phyloP scores from a whole-genome alignment of 768 basidiomycete species.

The Lactifluus echinatus region DNA sequence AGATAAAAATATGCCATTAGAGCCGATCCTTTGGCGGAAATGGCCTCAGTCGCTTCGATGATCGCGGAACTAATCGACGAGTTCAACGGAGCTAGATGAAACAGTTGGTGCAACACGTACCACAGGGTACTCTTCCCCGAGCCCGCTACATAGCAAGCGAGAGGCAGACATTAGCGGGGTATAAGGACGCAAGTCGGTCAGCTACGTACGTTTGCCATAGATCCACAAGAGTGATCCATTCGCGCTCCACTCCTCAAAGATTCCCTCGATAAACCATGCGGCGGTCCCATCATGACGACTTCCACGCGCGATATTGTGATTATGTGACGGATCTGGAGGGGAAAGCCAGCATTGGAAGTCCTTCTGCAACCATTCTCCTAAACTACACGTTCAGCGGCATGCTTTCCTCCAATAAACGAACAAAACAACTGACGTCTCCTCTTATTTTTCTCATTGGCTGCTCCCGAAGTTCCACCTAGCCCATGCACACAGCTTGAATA shows the following conservation, averaged over 20 bases:
- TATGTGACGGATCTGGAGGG: not conserved
- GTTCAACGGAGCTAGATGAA: too few relatives aligned
- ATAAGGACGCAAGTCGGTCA: not conserved
- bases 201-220: not conserved
- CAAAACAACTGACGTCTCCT: not conserved
- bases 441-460: not conserved
- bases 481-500: not conserved
- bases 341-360: not conserved
- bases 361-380: not conserved
- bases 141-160: not conserved
- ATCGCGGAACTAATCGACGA: not conserved
- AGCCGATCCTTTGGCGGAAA: not conserved
- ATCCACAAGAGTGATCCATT: not conserved
- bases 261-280: not conserved
- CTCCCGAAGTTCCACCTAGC: too few relatives aligned
- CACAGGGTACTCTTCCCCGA: too few relatives aligned
- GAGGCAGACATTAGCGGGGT: not conserved
- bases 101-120: too few relatives aligned
- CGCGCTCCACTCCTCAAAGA: not conserved
- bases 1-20: not conserved
- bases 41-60: not conserved
- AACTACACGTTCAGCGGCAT: not conserved
- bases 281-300: not conserved
- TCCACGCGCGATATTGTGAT: not conserved
- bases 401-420: too few relatives aligned